Conservation (phyloP, 2,329 filamentous ascomycete genomes). For the Atkinsonella hypoxylon region DNA sequence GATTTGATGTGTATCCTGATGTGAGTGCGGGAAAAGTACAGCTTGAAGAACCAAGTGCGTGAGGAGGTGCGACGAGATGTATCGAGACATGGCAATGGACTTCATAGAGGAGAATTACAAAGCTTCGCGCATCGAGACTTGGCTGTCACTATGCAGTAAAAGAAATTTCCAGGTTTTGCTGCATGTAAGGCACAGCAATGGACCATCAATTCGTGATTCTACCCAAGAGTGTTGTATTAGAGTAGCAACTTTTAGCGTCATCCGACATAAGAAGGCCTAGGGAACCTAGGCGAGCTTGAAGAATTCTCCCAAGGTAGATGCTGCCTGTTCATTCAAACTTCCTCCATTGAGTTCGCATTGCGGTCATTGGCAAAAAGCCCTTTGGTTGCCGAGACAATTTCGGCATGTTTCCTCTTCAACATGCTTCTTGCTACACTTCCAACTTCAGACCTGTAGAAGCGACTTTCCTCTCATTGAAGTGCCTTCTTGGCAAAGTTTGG, state of each 20-base stretch:
- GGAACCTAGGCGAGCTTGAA: not conserved
- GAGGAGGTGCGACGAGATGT: not conserved
- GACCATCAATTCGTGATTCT: not conserved
- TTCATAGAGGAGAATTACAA: not conserved
- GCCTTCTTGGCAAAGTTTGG: constrained; percentile 86
- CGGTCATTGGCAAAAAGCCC: not conserved
- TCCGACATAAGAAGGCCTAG: not conserved
- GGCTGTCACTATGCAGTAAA: no score
- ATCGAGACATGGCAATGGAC: not conserved
- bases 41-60: constrained; percentile 17
- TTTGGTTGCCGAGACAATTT: not conserved
- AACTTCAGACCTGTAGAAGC: not conserved
- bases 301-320: not conserved
- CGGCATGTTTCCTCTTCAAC: not conserved
- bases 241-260: not conserved
- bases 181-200: not conserved
- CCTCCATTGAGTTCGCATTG: not conserved
- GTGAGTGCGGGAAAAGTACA: constrained; percentile 51
- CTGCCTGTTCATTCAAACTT: not conserved
- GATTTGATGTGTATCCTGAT: constrained; percentile 94
- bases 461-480: constrained; percentile 33
- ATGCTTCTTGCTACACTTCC: not conserved
- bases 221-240: not conserved
- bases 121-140: no score
- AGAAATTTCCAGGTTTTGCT: not conserved